phyloP scores from a whole-genome alignment of 345 rosid species.

The Stellera chamaejasme region DNA sequence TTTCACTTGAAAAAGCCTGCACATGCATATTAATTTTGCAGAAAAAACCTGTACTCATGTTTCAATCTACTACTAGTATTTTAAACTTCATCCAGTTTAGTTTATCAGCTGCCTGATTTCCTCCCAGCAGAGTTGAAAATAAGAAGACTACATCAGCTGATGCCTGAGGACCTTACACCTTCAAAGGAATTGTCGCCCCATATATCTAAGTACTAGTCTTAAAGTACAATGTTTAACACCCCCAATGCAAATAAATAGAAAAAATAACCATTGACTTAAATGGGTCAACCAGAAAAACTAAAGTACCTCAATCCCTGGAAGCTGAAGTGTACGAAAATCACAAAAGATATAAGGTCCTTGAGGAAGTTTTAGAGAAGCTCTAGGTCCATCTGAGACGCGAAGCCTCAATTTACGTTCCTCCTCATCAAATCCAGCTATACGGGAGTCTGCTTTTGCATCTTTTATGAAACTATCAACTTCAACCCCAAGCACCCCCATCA shows the following conservation, averaged over 20 bases:
- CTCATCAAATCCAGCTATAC: slow-evolving; percentile 89
- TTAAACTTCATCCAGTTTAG: no score
- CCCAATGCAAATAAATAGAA: not conserved
- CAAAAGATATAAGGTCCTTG: slow-evolving; percentile 69
- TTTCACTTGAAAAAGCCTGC: no score
- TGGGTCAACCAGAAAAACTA: not conserved
- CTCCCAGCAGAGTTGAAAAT: no score
- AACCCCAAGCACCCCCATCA: slow-evolving; percentile 85
- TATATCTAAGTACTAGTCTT: not conserved
- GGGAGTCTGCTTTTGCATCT: slow-evolving; percentile 40
- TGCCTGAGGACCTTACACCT: no score
- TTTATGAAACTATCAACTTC: slow-evolving; percentile 52
- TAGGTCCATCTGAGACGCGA: slow-evolving; percentile 23
- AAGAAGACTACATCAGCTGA: no score
- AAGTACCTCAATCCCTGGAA: slow-evolving; percentile 73
- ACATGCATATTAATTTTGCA: no score
- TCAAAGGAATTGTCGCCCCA: not conserved
- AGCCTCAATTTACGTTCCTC: slow-evolving; percentile 74
- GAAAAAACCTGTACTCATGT: no score
- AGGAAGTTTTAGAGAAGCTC: slow-evolving; percentile 45
- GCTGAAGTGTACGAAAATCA: slow-evolving; percentile 68
- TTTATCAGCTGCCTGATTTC: no score
- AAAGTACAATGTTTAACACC: not conserved
- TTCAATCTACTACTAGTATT: no score
- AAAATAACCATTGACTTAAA: no score